Base-by-base conservation (phyloP, 78 protist species). In the Dictyostelium brefeldianum region DNA sequence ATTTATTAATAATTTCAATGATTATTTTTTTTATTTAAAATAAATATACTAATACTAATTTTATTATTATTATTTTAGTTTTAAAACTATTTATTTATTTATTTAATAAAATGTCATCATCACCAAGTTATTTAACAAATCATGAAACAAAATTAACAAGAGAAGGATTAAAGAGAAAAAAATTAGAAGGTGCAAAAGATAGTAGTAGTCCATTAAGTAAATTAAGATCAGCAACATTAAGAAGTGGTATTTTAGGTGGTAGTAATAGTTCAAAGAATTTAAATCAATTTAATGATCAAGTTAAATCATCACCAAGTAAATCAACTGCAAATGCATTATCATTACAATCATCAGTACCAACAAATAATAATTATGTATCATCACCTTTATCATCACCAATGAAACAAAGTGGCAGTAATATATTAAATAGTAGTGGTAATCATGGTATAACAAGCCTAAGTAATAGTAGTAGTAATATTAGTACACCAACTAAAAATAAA, bases 241-340 rank as follows among this genome's bases (percentile, higher is more conserved):
- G 70, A 14, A 25, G 79, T n/a, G 53, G 62, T 20, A 50, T 22
- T 12, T 4, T 74, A 36, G 53, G 62, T 29, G 73, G 73, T 4
- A 77, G 84, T 0, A 78, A 87, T 29, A 62, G 27, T 25, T 62
- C 36, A 53, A 27, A 64, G 78, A 56, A 67, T 84, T 41, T 81
- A 64, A 22, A 77, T 87, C 11, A 81, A 87, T 56, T 47, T 51
- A 43, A 82, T 81, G 27, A 31, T 71, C 3, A 70, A 75, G 17
- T 53, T 83, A 3, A 22, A 51, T 10, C 70, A 43, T 87, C 83
- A 12, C 84, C 84, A 9, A 69, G 85, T 64, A 87, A 87, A 65
- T 87, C 93, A 25, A 87, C 93, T 4, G 22, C 93, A 17, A 87
- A 87, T 31, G 93, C 93, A 46, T 43, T 87, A 20, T 74, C 93